Evolutionary conservation across 495 filamentous ascomycete species (phyloP), one percentile per base, ranked within the genome.

Genomic region (Neurospora sp.): DNA sequence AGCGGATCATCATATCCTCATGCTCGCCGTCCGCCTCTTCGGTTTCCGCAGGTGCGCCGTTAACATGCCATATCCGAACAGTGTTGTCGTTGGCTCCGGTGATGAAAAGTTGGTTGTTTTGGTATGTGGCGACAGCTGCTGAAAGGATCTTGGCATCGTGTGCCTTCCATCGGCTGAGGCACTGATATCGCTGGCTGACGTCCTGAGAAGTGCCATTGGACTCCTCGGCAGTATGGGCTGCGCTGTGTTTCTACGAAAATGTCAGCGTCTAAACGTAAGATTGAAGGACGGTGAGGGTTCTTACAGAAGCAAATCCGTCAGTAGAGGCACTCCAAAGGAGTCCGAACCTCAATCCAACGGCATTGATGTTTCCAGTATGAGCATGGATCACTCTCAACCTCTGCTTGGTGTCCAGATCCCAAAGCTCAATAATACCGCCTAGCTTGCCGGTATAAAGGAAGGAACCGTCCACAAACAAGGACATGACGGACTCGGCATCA

Each of bases 341-440:
- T 3, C 93, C 92, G 76, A 92, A 91, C 9, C 92, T 92, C 77
- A 98, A 91, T 70, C 90, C 87, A 69, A 99, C 84, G 9, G 93
- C 90, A 84, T 95, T 93, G 65, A 99, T 87, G 79, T 98, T 96
- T 9, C 91, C 91, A 27, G 88, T 90, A 73, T 94, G 91, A 22
- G 89, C 87, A 75, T 91, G 92, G 75, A 98, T 89, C 9, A 90
- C 92, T 71, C 95, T 87, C 22, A 99, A 85, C 69, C 96, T 90
- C 83, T 99, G 96, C 74, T 90, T 89, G 2, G 96, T 98, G 79
- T 99, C 96, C 16, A 98, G 84, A 77, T 99, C 97, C 96, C 96
- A 99, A 18, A 98, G 90, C 78, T 97, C 94, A 70, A 99, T 87
- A 53, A 96, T 89, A n/a, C 96, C 96, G n/a, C 90, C 88, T 0